Evolutionary conservation across 2,329 filamentous ascomycete species (phyloP).

Genomic region (Ophiostoma piceae): DNA sequence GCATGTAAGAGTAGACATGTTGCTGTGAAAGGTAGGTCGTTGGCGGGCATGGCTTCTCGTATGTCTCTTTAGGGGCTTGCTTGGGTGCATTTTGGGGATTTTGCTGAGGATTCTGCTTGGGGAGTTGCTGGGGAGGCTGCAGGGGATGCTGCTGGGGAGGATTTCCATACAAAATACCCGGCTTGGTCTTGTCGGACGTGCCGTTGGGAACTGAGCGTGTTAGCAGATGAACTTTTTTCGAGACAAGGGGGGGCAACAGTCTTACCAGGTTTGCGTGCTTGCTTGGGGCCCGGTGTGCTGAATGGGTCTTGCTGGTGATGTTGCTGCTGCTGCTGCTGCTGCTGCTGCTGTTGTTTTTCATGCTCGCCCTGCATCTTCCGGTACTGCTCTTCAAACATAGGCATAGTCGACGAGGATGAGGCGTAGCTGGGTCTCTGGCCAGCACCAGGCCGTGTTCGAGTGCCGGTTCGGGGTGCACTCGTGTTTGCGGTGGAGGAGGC

Average conservation of each 20-base stretch:
- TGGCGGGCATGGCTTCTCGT: background rate
- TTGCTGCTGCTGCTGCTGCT: constrained; percentile 19
- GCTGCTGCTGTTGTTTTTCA: constrained; percentile 8
- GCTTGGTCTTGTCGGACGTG: constrained; percentile 13
- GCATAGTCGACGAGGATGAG: constrained; percentile 22
- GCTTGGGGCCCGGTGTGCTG: constrained; percentile 7
- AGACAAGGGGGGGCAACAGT: background rate
- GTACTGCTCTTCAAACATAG: constrained; percentile 26
- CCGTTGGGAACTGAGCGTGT: background rate
- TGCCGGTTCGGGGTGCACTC: constrained; percentile 15
- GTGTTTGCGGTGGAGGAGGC: constrained; percentile 17
- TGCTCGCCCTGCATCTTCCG: constrained; percentile 19
- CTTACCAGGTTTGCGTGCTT: background rate
- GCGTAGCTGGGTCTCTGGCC: background rate
- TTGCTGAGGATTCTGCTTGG: background rate
- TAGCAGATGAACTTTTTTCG: background rate
- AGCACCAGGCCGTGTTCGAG: constrained; percentile 17
- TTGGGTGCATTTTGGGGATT: background rate
- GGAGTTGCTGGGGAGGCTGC: background rate
- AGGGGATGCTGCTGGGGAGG: background rate
- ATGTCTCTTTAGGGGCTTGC: background rate
- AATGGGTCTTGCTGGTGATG: constrained; percentile 20
- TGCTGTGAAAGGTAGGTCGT: background rate
- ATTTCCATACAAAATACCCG: constrained; percentile 24
- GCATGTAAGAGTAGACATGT: background rate